A percentile compares a stretch with the other conserved stretches of the same genome.
phyloP scores from a whole-genome alignment of 2,329 filamentous ascomycete genomes.

The Colletotrichum horii region DNA sequence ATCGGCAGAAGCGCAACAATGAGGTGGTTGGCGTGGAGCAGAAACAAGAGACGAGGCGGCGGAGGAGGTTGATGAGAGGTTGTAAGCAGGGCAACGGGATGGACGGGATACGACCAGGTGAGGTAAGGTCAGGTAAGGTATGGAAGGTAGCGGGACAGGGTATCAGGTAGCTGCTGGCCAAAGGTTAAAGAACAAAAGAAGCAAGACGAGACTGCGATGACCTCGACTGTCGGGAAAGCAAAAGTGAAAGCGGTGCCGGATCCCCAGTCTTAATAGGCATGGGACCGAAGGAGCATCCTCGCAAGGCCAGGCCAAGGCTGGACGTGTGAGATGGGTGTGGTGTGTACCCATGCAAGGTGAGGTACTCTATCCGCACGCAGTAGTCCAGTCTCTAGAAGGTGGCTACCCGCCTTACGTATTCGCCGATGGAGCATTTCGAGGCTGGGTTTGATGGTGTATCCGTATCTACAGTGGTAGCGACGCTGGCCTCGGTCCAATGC shows the following conservation, averaged over 20 bases:
- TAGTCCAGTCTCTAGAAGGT: background rate
- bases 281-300: constrained; percentile 9
- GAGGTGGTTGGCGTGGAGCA: constrained; percentile 5
- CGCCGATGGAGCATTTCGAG: background rate
- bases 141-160: background rate
- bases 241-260: constrained; percentile 2
- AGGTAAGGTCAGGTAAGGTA: background rate
- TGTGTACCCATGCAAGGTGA: background rate
- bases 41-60: constrained; percentile 4
- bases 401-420: background rate
- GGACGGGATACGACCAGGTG: background rate
- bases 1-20: background rate
- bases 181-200: background rate
- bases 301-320: background rate
- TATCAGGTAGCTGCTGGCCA: background rate
- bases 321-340: background rate
- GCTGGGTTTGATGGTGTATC: background rate
- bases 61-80: background rate
- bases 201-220: background rate
- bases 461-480: background rate
- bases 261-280: constrained; percentile 19
- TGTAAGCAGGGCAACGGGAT: constrained; percentile 5
- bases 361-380: background rate
- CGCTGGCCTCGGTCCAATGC: background rate
- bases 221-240: background rate